Evolutionary conservation across 305 asterid genomes (phyloP).

Genomic region (Euphrasia arctica): DNA sequence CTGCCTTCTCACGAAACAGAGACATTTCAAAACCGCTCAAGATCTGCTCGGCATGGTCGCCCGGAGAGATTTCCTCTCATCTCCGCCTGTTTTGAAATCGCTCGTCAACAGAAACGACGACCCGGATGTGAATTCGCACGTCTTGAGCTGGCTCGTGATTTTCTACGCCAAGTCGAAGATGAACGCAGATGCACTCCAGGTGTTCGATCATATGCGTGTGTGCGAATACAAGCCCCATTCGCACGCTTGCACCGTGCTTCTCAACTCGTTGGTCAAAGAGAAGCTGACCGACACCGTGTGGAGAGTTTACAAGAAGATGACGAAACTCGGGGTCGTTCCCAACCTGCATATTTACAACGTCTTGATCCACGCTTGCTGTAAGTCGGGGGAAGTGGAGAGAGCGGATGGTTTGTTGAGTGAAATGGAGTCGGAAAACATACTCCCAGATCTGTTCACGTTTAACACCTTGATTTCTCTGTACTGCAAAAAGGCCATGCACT

Average conservation of each 20-base stretch:
- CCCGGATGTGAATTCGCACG: constrained; percentile 67
- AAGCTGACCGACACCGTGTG: constrained; percentile 60
- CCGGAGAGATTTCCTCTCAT: constrained; percentile 63
- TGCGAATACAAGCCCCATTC: constrained; percentile 62
- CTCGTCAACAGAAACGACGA: constrained; percentile 39
- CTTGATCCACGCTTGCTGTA: constrained; percentile 78
- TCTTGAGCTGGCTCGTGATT: constrained; percentile 90
- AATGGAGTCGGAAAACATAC: constrained; percentile 55
- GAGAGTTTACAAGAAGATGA: constrained; percentile 72
- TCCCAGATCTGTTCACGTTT: constrained; percentile 74
- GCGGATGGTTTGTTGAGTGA: constrained; percentile 68
- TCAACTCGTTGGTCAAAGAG: constrained; percentile 78
- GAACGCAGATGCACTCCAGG: constrained; percentile 69
- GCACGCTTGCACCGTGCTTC: constrained; percentile 79
- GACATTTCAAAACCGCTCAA: constrained; percentile 66
- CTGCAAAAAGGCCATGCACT: constrained; percentile 86
- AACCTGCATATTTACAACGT: constrained; percentile 76
- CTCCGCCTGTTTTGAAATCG: constrained; percentile 74
- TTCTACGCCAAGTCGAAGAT: constrained; percentile 66
- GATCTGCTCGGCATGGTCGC: constrained; percentile 64
- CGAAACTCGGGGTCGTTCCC: constrained; percentile 58
- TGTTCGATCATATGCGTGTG: constrained; percentile 81
- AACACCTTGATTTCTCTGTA: constrained; percentile 81
- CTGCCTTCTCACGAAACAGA: constrained; percentile 61
- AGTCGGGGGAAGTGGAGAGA: constrained; percentile 62